A percentile compares a stretch with the other conserved stretches of the same genome.
phyloP scores from a whole-genome alignment of 306 rosid species.

The Medicago ruthenica region DNA sequence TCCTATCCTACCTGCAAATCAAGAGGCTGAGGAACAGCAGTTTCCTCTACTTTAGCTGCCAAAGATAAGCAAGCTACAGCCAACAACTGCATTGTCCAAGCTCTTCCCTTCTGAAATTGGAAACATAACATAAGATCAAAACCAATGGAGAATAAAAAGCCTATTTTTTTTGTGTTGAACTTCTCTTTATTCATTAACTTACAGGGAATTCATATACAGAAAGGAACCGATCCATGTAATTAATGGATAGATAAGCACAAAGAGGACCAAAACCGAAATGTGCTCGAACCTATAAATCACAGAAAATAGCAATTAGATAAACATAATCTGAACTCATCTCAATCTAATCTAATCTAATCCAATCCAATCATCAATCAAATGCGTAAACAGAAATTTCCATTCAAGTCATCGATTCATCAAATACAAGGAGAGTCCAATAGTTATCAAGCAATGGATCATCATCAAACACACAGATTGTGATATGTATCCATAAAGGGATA shows the following conservation, averaged over 20 bases:
- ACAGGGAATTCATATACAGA: slow-evolving; percentile 85
- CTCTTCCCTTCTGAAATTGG: slow-evolving; percentile 63
- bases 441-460: slow-evolving; percentile 16
- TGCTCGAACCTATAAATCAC: slow-evolving; percentile 65
- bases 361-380: neutral
- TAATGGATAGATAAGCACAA: slow-evolving; percentile 74
- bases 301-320: slow-evolving; percentile 25
- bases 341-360: neutral
- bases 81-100: slow-evolving; percentile 94
- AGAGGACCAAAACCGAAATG: slow-evolving; percentile 90
- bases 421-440: slow-evolving; percentile 19
- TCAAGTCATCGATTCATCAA: neutral
- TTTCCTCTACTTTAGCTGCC: slow-evolving; percentile 93
- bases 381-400: slow-evolving; percentile 12
- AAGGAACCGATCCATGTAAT: slow-evolving; percentile 94
- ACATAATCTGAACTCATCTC: slow-evolving; percentile 3
- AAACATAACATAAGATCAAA: slow-evolving; percentile 43
- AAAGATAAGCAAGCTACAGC: slow-evolving; percentile 90
- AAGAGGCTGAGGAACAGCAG: slow-evolving; percentile 66
- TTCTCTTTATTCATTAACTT: slow-evolving; percentile 51
- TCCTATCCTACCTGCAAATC: slow-evolving; percentile 77
- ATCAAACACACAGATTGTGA: slow-evolving; percentile 22
- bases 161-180: neutral
- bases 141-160: slow-evolving; percentile 4
- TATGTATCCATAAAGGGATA: neutral